Base-by-base conservation (phyloP, 139 green algal genomes). In the Asterochloris sp. region DNA sequence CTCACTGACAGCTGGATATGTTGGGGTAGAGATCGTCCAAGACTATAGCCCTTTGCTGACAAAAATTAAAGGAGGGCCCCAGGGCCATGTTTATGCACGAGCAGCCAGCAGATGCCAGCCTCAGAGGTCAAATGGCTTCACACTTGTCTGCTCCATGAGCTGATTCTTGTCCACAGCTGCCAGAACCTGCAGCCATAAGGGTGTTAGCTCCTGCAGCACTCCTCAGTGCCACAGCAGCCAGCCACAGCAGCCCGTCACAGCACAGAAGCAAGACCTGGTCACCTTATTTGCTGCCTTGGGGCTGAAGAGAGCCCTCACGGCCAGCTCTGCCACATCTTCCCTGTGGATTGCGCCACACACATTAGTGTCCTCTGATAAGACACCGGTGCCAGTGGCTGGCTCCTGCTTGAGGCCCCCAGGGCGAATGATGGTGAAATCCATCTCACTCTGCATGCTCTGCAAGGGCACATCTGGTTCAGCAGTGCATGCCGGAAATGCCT, bases 371-470 rank as follows among this genome's bases (percentile, higher is more conserved):
- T 98, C 91, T 19, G 96, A 98, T 76, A 98, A 88, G n/a, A 98
- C 89, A 15, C 87, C 95, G 4, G 79, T 94, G 60, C 92, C 92
- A 0, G 94, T 98, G 24, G 88, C 85, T n/a, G 89, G 67, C 73
- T 99, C 96, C 2, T 84, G 95, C 75, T 95, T 95, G 0, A 99
- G 89, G 69, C 97, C 97, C 26, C 97, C 97, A 0, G 97, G 96
- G 19, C 96, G 89, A 28, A 99, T 89, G 83, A 99, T 99, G 21
- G 92, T 88, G 79, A 87, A 98, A 0, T 91, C 73, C 88, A 99
- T 95, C 76, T 93, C 89, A 78, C 91, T 85, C 4, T 38, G 66
- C 68, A 80, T 80, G 76, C 76, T 80, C 76, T 80, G 76, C 76
- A 64, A 69, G 79, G 69, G 21, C 62, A 47, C 24, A 15, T 19